A percentile compares a stretch with the other conserved stretches of the same genome.
These are phyloP conservation scores for Fallopia convolvulus DNA, from an alignment of 148 eudicot genomes.

Conservation along the genomic window DNA sequence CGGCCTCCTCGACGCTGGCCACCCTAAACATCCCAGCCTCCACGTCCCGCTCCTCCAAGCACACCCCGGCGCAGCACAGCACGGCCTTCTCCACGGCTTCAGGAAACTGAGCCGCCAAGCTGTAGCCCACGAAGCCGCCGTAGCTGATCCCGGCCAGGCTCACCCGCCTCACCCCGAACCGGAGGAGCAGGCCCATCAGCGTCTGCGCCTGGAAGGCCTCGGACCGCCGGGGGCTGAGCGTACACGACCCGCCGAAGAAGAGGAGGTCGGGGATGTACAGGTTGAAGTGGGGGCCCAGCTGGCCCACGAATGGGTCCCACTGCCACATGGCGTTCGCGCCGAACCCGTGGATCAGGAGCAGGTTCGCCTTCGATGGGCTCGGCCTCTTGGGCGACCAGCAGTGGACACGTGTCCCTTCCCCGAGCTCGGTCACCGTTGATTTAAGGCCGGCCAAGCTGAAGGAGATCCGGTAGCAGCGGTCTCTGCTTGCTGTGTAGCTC, in stretches of 20 bases:
- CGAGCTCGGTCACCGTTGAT: conserved; percentile 25
- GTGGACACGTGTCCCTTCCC: conserved; percentile 45
- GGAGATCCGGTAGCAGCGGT: conserved; percentile 27
- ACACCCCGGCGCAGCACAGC: conserved; percentile 35
- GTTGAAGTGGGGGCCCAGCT: conserved; percentile 27
- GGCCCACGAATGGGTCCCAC: conserved; percentile 33
- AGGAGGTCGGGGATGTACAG: conserved; percentile 50
- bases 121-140: conserved; percentile 56
- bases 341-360: conserved; percentile 44
- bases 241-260: conserved; percentile 47
- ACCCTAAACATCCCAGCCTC: conserved; percentile 42
- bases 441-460: conserved; percentile 31
- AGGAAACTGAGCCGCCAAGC: conserved; percentile 43
- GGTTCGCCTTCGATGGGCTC: conserved; percentile 17
- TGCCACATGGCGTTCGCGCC: conserved; percentile 73
- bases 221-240: conserved; percentile 34
- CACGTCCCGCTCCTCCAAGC: conserved; percentile 44
- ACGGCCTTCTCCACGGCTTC: conserved; percentile 37
- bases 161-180: conserved; percentile 25
- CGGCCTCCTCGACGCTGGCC: conserved; percentile 32
- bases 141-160: conserved; percentile 47
- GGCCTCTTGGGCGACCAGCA: conserved; percentile 44
- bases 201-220: conserved; percentile 52
- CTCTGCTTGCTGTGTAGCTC: conserved; percentile 32
- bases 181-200: conserved; percentile 19